Evolutionary conservation across 495 filamentous ascomycete genomes (phyloP), one percentile per base, ranked within the genome.

Genomic region (Letharia columbiana): DNA sequence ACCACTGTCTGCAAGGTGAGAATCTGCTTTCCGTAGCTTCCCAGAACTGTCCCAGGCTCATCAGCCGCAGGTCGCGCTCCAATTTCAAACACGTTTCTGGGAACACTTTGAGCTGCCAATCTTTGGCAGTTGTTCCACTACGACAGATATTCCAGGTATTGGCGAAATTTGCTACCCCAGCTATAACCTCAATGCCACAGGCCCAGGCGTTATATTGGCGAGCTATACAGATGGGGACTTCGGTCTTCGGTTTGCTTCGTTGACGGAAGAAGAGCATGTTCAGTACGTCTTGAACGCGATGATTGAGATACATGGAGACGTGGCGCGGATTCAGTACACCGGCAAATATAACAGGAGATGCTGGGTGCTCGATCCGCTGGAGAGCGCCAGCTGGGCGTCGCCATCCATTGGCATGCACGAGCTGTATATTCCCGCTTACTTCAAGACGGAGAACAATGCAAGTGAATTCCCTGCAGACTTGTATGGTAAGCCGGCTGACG

Each of bases 401-500:
- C 86, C 87, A 12, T 67, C 72, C 2, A 71, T 83, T 2, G 86
- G 86, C 0, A 82, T 87, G 75, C 86, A 89, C 67, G 76, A 84
- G 73, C 65, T 89, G 61, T 89, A 87, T 71, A 74, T 89, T 20
- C 87, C 87, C 0, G 84, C 86, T 62, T 89, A 86, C 65, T 89
- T 86, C 66, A 79, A 87, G 73, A 89, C 87, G 0, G 84, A 89
- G 71, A 80, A 82, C 52, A 82, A 82, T 63, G 79, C 81, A 61
- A 66, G 72, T 69, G 40, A 15, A 23, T n/a, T 9, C 20, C 8
- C 0, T 49, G 7, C 45, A 49, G 20, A 23, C 9, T 49, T 1
- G 1, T n/a, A 18, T 23, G 20, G 17, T 49, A 2, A 49, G 18
- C 20, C 18, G 18, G 17, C 45, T 49, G 17, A 49, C 20, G 45